Conservation (phyloP, 345 rosid species). For the Lumnitzera racemosa region DNA sequence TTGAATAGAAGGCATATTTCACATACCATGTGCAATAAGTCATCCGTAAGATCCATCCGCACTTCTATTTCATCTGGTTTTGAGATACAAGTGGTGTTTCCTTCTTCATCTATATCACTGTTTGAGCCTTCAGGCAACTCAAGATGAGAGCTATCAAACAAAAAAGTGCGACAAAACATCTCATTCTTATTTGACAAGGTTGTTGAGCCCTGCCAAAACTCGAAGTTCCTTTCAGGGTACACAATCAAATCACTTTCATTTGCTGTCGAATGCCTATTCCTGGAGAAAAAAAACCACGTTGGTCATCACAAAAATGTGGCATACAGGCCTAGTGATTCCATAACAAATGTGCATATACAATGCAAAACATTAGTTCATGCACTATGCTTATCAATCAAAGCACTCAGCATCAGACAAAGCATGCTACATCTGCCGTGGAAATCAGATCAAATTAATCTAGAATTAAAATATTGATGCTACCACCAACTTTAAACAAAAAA, state of each 20-base stretch:
- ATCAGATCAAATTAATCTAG: too few species aligned
- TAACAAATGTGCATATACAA: too few species aligned
- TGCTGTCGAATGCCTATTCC: constrained; percentile 28
- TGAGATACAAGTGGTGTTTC: constrained; percentile 34
- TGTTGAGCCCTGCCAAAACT: constrained; percentile 22
- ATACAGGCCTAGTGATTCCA: too few species aligned
- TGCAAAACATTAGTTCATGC: too few species aligned
- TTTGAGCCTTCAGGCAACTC: constrained; percentile 26
- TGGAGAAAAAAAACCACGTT: constrained; percentile 16
- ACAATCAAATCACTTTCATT: constrained; percentile 21
- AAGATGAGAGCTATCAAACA: constrained; percentile 44
- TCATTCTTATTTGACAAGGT: constrained; percentile 31
- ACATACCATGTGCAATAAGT: constrained; percentile 81
- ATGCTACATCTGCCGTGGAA: too few species aligned
- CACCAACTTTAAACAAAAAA: too few species aligned
- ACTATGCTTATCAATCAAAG: too few species aligned
- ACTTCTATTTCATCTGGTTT: constrained; percentile 50
- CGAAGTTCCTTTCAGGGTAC: constrained; percentile 14
- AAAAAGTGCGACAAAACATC: constrained; percentile 46
- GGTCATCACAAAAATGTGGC: neutral
- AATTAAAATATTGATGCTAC: too few species aligned
- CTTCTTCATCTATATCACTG: constrained; percentile 35
- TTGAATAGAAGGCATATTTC: neutral
- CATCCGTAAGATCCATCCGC: constrained; percentile 92
- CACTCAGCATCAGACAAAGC: too few species aligned